A percentile compares a stretch with the other conserved stretches of the same genome.
These are phyloP conservation scores for Sporisorium sorghi DNA, from an alignment of 1,284 basidiomycete species.

Conservation along the genomic window DNA sequence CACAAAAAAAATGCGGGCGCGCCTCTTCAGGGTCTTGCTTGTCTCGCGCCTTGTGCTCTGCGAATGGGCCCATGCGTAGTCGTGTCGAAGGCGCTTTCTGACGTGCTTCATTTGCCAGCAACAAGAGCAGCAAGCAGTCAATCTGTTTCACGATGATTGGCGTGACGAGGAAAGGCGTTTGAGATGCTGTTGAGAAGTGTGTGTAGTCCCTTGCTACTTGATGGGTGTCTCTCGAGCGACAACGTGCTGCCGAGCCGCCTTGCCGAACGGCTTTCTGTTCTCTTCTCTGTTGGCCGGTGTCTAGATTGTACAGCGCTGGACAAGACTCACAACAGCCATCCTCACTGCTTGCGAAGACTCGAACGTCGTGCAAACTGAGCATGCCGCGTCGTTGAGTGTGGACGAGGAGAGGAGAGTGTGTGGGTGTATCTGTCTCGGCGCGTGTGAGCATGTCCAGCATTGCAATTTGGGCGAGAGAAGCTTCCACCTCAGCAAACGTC, in stretches of 20 bases:
- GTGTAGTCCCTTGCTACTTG: neutral
- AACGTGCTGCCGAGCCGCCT: constrained; percentile 10
- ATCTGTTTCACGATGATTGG: neutral
- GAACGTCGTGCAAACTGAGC: neutral
- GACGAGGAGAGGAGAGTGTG: neutral
- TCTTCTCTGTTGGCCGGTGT: no score
- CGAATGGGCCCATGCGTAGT: constrained; percentile 15
- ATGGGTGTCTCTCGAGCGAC: neutral
- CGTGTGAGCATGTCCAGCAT: neutral
- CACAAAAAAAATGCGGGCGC: neutral
- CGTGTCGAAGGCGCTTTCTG: neutral
- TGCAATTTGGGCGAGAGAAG: neutral
- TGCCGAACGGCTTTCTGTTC: neutral
- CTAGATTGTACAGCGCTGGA: neutral
- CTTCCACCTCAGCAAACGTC: constrained; percentile 46
- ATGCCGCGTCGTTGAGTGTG: neutral
- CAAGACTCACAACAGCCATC: neutral
- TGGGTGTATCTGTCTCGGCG: neutral
- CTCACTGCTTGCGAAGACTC: no score
- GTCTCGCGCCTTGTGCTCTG: neutral
- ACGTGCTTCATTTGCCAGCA: neutral
- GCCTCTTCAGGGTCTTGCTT: constrained; percentile 15
- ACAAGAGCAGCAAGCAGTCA: neutral
- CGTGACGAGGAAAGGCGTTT: neutral
- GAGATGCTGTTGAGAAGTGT: neutral